Evolutionary conservation across 75 land plant genomes (phyloP), one percentile per base, ranked within the genome.

Genomic region (Ceratopteris richardii): DNA sequence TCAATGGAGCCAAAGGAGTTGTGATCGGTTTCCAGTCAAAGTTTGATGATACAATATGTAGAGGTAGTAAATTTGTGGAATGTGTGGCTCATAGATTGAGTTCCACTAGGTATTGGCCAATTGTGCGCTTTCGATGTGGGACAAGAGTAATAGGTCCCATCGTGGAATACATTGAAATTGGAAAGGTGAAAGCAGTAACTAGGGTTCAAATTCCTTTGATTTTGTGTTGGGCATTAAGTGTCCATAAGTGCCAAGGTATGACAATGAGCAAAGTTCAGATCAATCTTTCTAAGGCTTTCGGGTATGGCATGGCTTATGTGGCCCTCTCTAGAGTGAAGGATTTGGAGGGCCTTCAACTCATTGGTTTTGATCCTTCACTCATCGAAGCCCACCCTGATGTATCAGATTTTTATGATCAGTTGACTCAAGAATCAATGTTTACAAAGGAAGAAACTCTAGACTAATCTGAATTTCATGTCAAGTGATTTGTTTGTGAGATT

Each of bases 171-270:
- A 62, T 58, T 25, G 28, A 62, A 22, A 62, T 63, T 12, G 73
- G 73, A 16, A 61, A 50, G 23, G 46, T 41, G 19, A 67, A 70
- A 41, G 54, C 64, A 25, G 73, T 57, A 2, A 69, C 36, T 20
- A 75, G 77, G 40, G 40, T 48, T n/a, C 63, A 61, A 50, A 51
- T 75, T 12, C 77, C 77, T 16, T 44, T 75, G 43, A 57, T 70
- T 21, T 44, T 69, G 44, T 74, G 67, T 12, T 75, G 77, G 77
- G 73, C 77, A 0, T 51, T 75, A 25, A 75, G 73, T 39, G 67
- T 64, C 16, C 74, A 69, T 67, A 75, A 75, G 52, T 75, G 77
- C 61, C 76, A 68, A 33, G 76, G 76, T 7, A 67, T 67, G 76
- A 73, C 76, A 14, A 44, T 73, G 23, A 70, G 67, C 47, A 56